A percentile compares a stretch with the other conserved stretches of the same genome.
Conservation (phyloP, 2,329 filamentous ascomycete genomes). For the Chalaropsis thielavioides region DNA sequence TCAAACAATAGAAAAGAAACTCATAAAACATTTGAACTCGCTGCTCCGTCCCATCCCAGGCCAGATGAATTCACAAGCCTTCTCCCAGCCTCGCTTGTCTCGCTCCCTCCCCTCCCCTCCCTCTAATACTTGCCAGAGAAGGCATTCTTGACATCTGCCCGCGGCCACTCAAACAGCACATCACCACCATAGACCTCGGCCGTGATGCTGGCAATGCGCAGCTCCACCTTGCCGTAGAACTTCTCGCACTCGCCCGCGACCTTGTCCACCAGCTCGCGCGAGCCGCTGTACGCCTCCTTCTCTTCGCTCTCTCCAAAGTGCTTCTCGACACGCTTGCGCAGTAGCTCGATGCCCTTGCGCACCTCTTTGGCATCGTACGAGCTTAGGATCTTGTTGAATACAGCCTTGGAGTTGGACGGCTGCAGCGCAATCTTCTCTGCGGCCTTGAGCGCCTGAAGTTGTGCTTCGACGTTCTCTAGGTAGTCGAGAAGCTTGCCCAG, state of each 20-base stretch:
- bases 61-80: neutral
- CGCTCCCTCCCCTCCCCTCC: neutral
- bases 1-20: neutral
- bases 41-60: neutral
- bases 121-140: slow-evolving; percentile 27
- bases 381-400: slow-evolving; percentile 75
- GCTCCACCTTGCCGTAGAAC: slow-evolving; percentile 48
- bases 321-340: slow-evolving; percentile 89
- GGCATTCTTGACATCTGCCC: slow-evolving; percentile 45
- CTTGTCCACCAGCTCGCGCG: slow-evolving; percentile 41
- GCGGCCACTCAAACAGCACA: slow-evolving; percentile 51
- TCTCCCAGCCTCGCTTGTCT: neutral
- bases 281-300: slow-evolving; percentile 57
- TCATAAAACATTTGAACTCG: neutral
- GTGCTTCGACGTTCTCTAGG: slow-evolving; percentile 72
- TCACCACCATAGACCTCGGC: slow-evolving; percentile 51
- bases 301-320: slow-evolving; percentile 90
- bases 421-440: slow-evolving; percentile 56
- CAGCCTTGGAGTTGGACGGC: slow-evolving; percentile 65
- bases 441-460: slow-evolving; percentile 45
- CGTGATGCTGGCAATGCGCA: slow-evolving; percentile 44
- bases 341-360: slow-evolving; percentile 72
- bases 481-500: slow-evolving; percentile 86
- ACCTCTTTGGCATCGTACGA: slow-evolving; percentile 74
- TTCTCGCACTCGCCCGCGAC: slow-evolving; percentile 47